These are phyloP conservation scores for Achaetomium macrosporum DNA, from an alignment of 2,329 filamentous ascomycete species.

Conservation along the genomic window DNA sequence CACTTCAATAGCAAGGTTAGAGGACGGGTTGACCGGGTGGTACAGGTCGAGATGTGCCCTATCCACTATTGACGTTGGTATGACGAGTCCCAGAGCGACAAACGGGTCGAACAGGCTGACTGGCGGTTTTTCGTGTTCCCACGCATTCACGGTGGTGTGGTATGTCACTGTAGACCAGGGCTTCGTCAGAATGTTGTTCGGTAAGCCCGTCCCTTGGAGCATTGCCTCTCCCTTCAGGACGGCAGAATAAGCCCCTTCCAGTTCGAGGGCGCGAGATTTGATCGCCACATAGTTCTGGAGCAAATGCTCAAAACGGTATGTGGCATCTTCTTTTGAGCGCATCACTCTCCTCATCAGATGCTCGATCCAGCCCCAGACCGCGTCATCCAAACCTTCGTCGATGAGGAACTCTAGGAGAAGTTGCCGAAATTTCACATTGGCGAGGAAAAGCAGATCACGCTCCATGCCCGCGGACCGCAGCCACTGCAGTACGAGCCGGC, in stretches of 20 bases:
- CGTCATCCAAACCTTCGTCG: slow-evolving; percentile 45
- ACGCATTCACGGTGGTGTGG: slow-evolving; percentile 47
- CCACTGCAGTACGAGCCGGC: slow-evolving; percentile 47
- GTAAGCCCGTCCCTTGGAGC: slow-evolving; percentile 35
- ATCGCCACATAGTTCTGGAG: slow-evolving; percentile 37
- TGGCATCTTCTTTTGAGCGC: background rate
- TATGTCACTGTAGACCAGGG: slow-evolving; percentile 47
- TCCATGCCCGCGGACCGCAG: slow-evolving; percentile 46
- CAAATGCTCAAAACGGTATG: slow-evolving; percentile 25
- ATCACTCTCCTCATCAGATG: slow-evolving; percentile 29
- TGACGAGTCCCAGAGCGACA: slow-evolving; percentile 40
- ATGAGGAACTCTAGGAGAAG: slow-evolving; percentile 45
- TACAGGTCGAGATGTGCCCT: slow-evolving; percentile 50
- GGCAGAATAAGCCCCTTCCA: slow-evolving; percentile 45
- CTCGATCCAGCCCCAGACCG: slow-evolving; percentile 49
- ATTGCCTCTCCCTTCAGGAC: slow-evolving; percentile 43
- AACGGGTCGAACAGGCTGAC: slow-evolving; percentile 48
- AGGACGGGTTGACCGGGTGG: slow-evolving; percentile 47
- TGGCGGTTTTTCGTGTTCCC: slow-evolving; percentile 40
- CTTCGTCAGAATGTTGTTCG: slow-evolving; percentile 14
- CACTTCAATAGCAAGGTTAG: slow-evolving; percentile 42
- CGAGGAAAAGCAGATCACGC: slow-evolving; percentile 41
- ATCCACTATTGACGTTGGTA: slow-evolving; percentile 36
- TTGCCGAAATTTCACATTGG: slow-evolving; percentile 33
- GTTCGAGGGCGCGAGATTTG: slow-evolving; percentile 29